Conservation (phyloP, 169 alveolate species). For the Fabrea salina region DNA sequence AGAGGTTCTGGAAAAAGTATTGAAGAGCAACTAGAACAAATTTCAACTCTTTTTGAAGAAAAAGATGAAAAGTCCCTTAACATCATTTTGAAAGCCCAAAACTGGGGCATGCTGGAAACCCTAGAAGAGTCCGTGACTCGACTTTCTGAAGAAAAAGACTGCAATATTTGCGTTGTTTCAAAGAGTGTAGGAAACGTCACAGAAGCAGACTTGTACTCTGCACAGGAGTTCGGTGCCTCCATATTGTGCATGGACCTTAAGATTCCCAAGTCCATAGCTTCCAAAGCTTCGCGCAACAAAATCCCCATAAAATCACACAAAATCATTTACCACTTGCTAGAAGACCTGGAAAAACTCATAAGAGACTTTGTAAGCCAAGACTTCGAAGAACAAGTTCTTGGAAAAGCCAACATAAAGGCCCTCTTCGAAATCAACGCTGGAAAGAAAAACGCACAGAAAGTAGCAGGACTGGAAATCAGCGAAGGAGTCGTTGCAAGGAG, state of each 20-base stretch:
- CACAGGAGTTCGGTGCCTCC: constrained; percentile 58
- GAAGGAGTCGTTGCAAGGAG: constrained; percentile 46
- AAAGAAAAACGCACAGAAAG: neutral
- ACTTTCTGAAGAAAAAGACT: constrained; percentile 44
- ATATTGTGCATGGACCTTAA: constrained; percentile 69
- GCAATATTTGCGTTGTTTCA: constrained; percentile 68
- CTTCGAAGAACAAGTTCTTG: constrained; percentile 31
- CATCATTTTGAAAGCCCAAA: constrained; percentile 83
- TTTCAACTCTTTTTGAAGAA: neutral
- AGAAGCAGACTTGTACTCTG: constrained; percentile 71
- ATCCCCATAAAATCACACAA: constrained; percentile 72
- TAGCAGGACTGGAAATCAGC: constrained; percentile 52
- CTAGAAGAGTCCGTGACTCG: constrained; percentile 69
- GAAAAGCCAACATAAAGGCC: constrained; percentile 44
- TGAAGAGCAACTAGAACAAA: neutral
- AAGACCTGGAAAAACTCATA: constrained; percentile 74
- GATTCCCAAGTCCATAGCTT: constrained; percentile 32
- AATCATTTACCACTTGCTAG: constrained; percentile 82
- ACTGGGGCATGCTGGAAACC: constrained; percentile 88
- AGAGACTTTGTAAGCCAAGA: constrained; percentile 31
- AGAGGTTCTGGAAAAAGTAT: constrained; percentile 42
- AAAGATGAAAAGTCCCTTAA: constrained; percentile 44
- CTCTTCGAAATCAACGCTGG: constrained; percentile 45
- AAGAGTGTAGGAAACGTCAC: constrained; percentile 83
- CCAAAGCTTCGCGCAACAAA: constrained; percentile 40